Conservation (phyloP, 1,284 basidiomycete genomes). For the Ceraceosorus guamensis region DNA sequence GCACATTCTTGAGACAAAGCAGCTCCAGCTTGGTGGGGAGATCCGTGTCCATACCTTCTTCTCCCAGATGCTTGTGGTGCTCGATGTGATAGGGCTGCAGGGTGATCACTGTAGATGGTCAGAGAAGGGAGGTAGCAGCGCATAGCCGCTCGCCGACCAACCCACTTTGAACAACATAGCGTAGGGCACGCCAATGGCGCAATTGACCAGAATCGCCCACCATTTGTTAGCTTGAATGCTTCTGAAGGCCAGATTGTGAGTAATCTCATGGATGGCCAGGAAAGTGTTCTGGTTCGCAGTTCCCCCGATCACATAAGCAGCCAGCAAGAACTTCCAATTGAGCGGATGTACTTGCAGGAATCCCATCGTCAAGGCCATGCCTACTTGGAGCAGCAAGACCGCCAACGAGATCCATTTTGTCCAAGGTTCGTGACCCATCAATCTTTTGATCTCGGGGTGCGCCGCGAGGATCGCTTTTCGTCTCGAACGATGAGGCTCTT, state of each 20-base stretch:
- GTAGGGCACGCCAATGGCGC: slow-evolving; percentile 90
- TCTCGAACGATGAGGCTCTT: slow-evolving; percentile 86
- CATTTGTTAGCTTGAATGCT: slow-evolving; percentile 74
- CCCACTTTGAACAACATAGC: slow-evolving; percentile 87
- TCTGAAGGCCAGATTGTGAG: slow-evolving; percentile 90
- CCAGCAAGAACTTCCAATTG: slow-evolving; percentile 65
- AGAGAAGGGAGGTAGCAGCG: slow-evolving; percentile 12
- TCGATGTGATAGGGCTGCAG: slow-evolving; percentile 76
- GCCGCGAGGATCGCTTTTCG: slow-evolving; percentile 84
- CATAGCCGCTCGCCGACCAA: slow-evolving; percentile 14
- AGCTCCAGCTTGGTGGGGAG: slow-evolving; percentile 80
- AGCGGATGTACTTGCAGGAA: slow-evolving; percentile 63
- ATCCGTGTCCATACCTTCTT: slow-evolving; percentile 92
- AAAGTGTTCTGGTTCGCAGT: slow-evolving; percentile 97
- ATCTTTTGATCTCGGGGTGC: slow-evolving; percentile 83
- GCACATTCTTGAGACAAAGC: slow-evolving; percentile 80
- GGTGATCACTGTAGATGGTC: too few relatives aligned
- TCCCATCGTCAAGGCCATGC: slow-evolving; percentile 55
- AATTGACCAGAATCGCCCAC: slow-evolving; percentile 80
- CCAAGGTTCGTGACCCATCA: slow-evolving; percentile 87
- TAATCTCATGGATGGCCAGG: slow-evolving; percentile 95
- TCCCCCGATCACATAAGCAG: slow-evolving; percentile 80
- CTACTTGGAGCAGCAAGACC: slow-evolving; percentile 72
- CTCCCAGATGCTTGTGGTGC: slow-evolving; percentile 79
- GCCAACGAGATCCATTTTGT: slow-evolving; percentile 78